phyloP scores from a whole-genome alignment of 371 early-diverging fungal species.

The Thermomucor indicae-seudaticae region DNA sequence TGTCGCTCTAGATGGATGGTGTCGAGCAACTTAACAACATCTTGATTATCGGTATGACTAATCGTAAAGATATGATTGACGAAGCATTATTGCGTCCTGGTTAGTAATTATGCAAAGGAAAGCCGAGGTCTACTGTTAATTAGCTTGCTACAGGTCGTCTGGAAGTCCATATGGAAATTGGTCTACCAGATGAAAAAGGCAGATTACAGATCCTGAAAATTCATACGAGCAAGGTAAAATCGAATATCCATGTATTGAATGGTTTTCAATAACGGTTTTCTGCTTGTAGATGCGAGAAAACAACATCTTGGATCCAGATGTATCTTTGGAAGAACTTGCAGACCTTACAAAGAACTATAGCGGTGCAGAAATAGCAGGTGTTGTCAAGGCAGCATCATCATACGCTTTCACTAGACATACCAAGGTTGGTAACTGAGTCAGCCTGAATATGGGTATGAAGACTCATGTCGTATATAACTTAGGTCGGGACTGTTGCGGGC shows the following conservation, averaged over 20 bases:
- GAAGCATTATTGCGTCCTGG: slow-evolving; percentile 97
- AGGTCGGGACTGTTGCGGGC: slow-evolving; percentile 73
- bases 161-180: slow-evolving; percentile 97
- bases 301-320: slow-evolving; percentile 84
- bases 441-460: background rate
- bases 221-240: slow-evolving; percentile 77
- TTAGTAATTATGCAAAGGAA: slow-evolving; percentile 1
- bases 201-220: slow-evolving; percentile 94
- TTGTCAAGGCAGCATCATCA: slow-evolving; percentile 98
- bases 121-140: background rate
- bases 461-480: background rate
- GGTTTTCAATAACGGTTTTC: background rate
- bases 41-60: slow-evolving; percentile 98
- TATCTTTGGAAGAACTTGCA: slow-evolving; percentile 89
- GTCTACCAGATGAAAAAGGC: slow-evolving; percentile 90
- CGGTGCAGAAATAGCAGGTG: slow-evolving; percentile 98
- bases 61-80: slow-evolving; percentile 98
- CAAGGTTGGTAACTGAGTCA: slow-evolving; percentile 47
- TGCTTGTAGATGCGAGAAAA: slow-evolving; percentile 76
- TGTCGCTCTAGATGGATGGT: slow-evolving; percentile 89
- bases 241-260: background rate
- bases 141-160: slow-evolving; percentile 62
- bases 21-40: slow-evolving; percentile 97
- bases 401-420: slow-evolving; percentile 99
- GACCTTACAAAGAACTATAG: slow-evolving; percentile 97